Conservation (phyloP, 305 asterid genomes). For the Fraxinus xanthoxyloides region DNA sequence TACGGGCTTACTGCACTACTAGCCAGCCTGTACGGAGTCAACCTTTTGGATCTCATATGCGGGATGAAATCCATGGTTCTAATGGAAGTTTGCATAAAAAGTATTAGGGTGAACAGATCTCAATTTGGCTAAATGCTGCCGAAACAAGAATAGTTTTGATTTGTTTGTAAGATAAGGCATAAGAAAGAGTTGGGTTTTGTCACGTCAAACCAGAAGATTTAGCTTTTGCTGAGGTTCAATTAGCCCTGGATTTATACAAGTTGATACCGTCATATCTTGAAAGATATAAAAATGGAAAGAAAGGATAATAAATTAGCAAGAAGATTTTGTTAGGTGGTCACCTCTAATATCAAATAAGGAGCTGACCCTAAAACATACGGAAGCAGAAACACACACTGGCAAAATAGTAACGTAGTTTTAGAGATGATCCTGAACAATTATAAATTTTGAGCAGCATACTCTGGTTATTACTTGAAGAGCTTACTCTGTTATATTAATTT, state of each 20-base stretch:
- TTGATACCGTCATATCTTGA: background rate
- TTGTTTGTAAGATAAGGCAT: background rate
- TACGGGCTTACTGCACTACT: no score
- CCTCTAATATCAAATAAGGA: background rate
- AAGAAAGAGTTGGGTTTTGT: background rate
- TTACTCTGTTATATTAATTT: background rate
- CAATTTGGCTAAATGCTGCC: no score
- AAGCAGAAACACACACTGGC: background rate
- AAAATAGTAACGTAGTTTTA: background rate
- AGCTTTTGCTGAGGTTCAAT: background rate
- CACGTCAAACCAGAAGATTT: background rate
- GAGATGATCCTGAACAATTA: background rate
- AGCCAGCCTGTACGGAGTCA: no score
- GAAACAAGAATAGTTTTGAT: background rate
- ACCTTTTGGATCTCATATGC: no score
- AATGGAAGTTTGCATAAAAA: no score
- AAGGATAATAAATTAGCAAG: background rate
- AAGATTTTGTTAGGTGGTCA: background rate
- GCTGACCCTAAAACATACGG: background rate
- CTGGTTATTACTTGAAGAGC: background rate
- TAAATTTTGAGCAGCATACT: background rate
- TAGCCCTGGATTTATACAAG: background rate
- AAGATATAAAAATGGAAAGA: background rate
- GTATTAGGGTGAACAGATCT: no score
- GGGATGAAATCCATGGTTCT: no score